Base-by-base conservation (phyloP, 306 rosid genomes). In the Oxytropis ochrocephala region DNA sequence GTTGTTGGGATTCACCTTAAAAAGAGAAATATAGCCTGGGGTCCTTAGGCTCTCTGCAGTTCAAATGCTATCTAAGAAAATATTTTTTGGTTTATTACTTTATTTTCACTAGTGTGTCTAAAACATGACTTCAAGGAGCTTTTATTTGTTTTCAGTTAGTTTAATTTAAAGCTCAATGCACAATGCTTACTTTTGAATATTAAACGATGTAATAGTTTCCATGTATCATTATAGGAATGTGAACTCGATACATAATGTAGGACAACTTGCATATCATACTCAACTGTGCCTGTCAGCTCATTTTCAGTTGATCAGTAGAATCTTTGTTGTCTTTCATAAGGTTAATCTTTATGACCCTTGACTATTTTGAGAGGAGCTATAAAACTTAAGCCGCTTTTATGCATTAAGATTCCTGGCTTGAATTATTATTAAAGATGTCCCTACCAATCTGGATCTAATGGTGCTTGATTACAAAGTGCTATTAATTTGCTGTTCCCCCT, bases 371-470 rank as follows among this genome's bases (percentile, higher is more conserved):
- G 41, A 8, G 41, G 7, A 33, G 27, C 24, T 17, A 47, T 43
- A 21, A 63, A n/a, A 53, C 39, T 76, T 43, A 46, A 1, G 10
- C 41, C 58, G 36, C 74, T 52, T 75, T 72, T 54, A 19, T 57
- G 12, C 44, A 6, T 49, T 46, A 47, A 68, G 73, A 69, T 75
- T 73, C 58, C 30, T 56, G 29, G 70, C 46, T n/a, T 72, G 76
- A 39, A 48, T 39, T 14, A 60, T 47, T 19, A 64, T 72, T 63
- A 46, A 57, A 70, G 53, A 54, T 47, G 72, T 55, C 27, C 44
- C 64, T 58, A 70, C 78, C 74, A 72, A 77, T 43, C 42, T 69
- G 70, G 66, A 52, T 48, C 65, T 72, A 60, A 60, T 69, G 53
- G 63, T 59, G 73, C 64, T 72, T 78, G 65, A 78, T 64, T 69